Conservation (phyloP, 2,329 filamentous ascomycete species). For the Capronia americana region DNA sequence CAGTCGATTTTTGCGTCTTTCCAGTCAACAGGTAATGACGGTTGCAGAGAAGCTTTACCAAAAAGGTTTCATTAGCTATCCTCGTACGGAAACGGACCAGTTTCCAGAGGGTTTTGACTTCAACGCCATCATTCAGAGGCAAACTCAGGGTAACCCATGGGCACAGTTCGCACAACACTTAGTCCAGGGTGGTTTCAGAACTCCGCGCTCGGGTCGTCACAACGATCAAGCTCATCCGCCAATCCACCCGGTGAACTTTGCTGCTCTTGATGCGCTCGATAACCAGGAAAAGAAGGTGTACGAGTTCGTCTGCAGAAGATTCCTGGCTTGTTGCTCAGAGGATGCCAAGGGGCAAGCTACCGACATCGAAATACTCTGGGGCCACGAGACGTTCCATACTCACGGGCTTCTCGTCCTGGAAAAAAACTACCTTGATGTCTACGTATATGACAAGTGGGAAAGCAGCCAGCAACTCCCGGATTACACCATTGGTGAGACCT, state of each 20-base stretch:
- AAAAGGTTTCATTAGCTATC: conserved; percentile 96
- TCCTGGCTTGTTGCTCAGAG: conserved; percentile 93
- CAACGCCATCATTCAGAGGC: conserved; percentile 78
- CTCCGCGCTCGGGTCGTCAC: conserved; percentile 80
- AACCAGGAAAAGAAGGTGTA: conserved; percentile 79
- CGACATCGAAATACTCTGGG: conserved; percentile 83
- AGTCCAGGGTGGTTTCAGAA: conserved; percentile 71
- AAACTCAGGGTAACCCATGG: conserved; percentile 78
- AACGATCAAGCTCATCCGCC: conserved; percentile 98
- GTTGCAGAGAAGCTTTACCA: conserved; percentile 86
- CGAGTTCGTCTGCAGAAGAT: conserved; percentile 89
- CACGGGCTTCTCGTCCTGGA: conserved; percentile 85
- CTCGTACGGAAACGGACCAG: conserved; percentile 93
- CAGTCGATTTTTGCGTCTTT: conserved; percentile 86
- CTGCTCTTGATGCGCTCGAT: conserved; percentile 65
- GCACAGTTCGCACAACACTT: conserved; percentile 75
- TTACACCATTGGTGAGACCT: conserved; percentile 79
- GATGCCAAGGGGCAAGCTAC: conserved; percentile 88
- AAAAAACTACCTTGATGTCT: conserved; percentile 93
- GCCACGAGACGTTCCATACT: conserved; percentile 76
- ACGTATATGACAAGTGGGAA: conserved; percentile 95
- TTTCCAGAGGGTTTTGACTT: conserved; percentile 92
- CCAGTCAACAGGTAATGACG: conserved; percentile 87
- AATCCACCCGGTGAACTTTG: conserved; percentile 93
- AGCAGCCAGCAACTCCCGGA: conserved; percentile 81